Evolutionary conservation across 306 rosid genomes (phyloP).

Genomic region (Psophocarpus tetragonolobus): DNA sequence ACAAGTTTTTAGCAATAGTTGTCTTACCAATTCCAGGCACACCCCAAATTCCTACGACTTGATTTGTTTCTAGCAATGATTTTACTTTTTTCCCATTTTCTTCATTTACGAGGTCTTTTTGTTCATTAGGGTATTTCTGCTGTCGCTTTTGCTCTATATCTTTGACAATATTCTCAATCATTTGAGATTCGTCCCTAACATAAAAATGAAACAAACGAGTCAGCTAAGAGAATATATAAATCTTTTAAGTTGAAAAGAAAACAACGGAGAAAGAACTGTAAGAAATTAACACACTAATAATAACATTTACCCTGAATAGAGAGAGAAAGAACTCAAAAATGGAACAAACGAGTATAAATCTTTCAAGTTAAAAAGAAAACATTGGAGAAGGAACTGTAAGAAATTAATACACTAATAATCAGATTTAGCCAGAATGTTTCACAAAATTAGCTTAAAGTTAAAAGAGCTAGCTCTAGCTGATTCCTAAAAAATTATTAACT

Average conservation of each 20-base stretch:
- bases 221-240: too few species aligned
- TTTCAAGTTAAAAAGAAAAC: background rate
- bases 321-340: background rate
- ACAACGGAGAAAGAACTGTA: background rate
- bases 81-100: background rate
- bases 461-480: too few species aligned
- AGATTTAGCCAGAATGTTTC: too few species aligned
- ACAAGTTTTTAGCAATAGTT: constrained; percentile 31
- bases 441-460: too few species aligned
- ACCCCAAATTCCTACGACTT: constrained; percentile 40
- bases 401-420: too few species aligned
- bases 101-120: constrained; percentile 1
- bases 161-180: constrained; percentile 15
- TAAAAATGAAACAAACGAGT: background rate
- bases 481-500: too few species aligned
- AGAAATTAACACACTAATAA: too few species aligned
- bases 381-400: background rate
- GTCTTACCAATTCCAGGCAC: constrained; percentile 40
- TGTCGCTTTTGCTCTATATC: background rate
- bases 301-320: too few species aligned
- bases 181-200: constrained; percentile 7
- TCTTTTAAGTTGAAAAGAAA: background rate
- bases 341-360: background rate
- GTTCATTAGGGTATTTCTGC: background rate
- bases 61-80: background rate